phyloP scores from a whole-genome alignment of 305 asterid species.

The Striga hermonthica region DNA sequence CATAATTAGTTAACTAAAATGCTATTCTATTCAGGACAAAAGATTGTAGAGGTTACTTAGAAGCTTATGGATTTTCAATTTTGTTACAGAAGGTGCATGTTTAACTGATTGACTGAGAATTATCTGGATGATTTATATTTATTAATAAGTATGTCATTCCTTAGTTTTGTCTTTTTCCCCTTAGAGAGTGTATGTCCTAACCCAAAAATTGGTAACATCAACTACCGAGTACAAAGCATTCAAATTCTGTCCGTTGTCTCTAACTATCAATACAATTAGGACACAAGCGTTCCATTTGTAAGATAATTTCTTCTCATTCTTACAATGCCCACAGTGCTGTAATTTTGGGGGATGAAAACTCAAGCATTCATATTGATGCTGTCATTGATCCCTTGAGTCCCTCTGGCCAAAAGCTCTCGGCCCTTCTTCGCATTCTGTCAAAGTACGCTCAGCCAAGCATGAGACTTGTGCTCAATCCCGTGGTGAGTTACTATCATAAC shows the following conservation, averaged over 20 bases:
- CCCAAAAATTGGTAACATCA: not conserved
- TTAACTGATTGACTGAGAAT: constrained; percentile 5
- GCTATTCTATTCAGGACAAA: not conserved
- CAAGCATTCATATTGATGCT: constrained; percentile 96
- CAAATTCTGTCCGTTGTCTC: constrained; percentile 4
- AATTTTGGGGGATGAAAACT: constrained; percentile 58
- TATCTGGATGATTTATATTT: not conserved
- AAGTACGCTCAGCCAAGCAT: constrained; percentile 85
- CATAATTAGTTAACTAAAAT: constrained; percentile 1
- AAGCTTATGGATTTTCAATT: not conserved
- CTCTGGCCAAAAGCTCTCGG: constrained; percentile 92
- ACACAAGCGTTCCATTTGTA: constrained; percentile 27
- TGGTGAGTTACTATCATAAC: constrained; percentile 49
- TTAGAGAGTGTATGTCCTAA: no score
- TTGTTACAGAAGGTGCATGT: not conserved
- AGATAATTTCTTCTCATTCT: constrained; percentile 24
- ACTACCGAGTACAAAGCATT: not conserved
- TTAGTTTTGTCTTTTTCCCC: not conserved
- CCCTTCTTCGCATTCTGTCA: constrained; percentile 80
- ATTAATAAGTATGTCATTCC: constrained; percentile 8
- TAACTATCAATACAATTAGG: constrained; percentile 3
- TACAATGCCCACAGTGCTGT: constrained; percentile 68
- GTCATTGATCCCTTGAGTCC: constrained; percentile 97
- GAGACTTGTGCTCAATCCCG: constrained; percentile 94
- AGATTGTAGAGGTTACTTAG: not conserved